Percentiles rank a stretch among this genome's conserved stretches.
Evolutionary conservation across 352 stramenopile species (phyloP).

Genomic region (Phytophthora uliginosa): DNA sequence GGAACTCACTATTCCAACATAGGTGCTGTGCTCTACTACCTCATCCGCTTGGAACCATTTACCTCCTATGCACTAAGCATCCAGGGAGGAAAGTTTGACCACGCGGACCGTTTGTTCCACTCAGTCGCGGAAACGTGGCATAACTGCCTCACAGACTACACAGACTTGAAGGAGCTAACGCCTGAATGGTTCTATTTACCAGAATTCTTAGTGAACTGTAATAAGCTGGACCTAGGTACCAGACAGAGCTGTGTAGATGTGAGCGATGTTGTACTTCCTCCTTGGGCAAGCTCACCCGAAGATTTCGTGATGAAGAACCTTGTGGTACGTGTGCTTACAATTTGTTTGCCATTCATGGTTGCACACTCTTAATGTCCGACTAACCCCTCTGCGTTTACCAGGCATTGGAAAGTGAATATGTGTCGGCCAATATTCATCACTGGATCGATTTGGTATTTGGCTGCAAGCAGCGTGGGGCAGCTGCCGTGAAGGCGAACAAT

Average conservation of each 20-base stretch:
- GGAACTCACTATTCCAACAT: constrained; percentile 92
- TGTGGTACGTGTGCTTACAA: constrained; percentile 51
- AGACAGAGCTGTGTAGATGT: constrained; percentile 88
- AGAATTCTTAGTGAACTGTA: constrained; percentile 92
- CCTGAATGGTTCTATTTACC: constrained; percentile 96
- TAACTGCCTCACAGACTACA: constrained; percentile 91
- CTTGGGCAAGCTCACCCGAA: constrained; percentile 84
- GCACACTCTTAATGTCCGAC: neutral
- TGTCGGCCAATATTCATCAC: constrained; percentile 87
- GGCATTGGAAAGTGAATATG: constrained; percentile 90
- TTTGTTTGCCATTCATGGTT: neutral
- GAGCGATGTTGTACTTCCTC: constrained; percentile 95
- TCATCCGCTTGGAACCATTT: constrained; percentile 99
- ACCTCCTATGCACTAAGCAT: constrained; percentile 95
- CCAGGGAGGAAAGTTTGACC: constrained; percentile 97
- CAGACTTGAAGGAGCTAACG: constrained; percentile 95
- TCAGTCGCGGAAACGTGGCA: constrained; percentile 92
- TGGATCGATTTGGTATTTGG: constrained; percentile 93
- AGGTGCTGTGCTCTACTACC: constrained; percentile 98
- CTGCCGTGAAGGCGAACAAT: constrained; percentile 96
- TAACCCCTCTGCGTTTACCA: constrained; percentile 25
- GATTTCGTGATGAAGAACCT: constrained; percentile 91
- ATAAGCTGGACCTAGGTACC: constrained; percentile 83
- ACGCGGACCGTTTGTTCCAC: constrained; percentile 95
- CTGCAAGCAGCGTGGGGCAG: constrained; percentile 73